phyloP scores from a whole-genome alignment of 768 basidiomycete species.

The Leccinum olivaceopallidum region DNA sequence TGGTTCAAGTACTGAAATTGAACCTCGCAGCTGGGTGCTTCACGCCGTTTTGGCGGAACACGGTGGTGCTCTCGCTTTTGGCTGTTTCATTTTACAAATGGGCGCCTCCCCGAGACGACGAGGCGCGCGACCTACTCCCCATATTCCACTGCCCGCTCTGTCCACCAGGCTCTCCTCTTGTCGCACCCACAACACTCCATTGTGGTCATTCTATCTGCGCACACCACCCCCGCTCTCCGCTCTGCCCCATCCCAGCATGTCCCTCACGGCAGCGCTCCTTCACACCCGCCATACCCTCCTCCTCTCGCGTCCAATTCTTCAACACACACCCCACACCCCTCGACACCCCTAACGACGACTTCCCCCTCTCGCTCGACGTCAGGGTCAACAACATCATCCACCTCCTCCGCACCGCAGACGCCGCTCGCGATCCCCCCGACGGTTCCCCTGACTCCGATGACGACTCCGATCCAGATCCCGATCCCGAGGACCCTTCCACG shows the following conservation, averaged over 20 bases:
- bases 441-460: constrained; percentile 30
- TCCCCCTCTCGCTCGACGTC: constrained; percentile 45
- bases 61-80: constrained; percentile 49
- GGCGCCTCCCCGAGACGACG: constrained; percentile 60
- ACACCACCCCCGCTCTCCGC: constrained; percentile 39
- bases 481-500: constrained; percentile 29
- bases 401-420: constrained; percentile 36
- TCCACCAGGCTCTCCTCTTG: constrained; percentile 34
- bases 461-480: constrained; percentile 27
- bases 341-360: not conserved
- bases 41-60: constrained; percentile 68
- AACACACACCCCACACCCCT: constrained; percentile 35
- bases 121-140: constrained; percentile 40
- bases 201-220: constrained; percentile 87
- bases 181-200: constrained; percentile 55
- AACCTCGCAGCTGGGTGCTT: constrained; percentile 47
- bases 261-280: constrained; percentile 12
- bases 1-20: constrained; percentile 6
- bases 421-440: constrained; percentile 10
- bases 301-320: constrained; percentile 36
- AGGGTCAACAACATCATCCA: constrained; percentile 55
- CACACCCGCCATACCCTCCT: constrained; percentile 42
- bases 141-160: constrained; percentile 61
- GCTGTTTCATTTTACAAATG: constrained; percentile 64
- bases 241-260: constrained; percentile 41